Evolutionary conservation across 805 yeast genomes (phyloP), one percentile per base, ranked within the genome.

Genomic region (Candida ortonii): DNA sequence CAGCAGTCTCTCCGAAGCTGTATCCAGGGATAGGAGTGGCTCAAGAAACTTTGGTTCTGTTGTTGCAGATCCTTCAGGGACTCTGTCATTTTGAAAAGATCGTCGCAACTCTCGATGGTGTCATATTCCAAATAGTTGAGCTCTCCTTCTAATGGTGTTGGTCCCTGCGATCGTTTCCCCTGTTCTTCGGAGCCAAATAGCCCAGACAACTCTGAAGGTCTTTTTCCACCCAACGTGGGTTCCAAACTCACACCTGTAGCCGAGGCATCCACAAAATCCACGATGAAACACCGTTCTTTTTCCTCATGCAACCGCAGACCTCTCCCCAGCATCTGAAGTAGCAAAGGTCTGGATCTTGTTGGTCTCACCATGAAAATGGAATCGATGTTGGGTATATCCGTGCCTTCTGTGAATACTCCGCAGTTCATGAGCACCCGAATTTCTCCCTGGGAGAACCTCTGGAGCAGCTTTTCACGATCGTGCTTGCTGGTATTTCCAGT

Each of bases 341-440:
- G 59, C 26, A 89, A 60, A 0, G 83, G 76, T 20, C 77, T 62
- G 1, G 96, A 88, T 38, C 70, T 70, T 0, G 96, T 84, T 2
- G 96, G 96, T 21, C 96, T 63, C 3, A 85, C 84, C 20, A 89
- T 57, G 18, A 89, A 65, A 9, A 89, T 64, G 19, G 87, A 79
- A 52, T 89, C 97, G 37, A 88, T 82, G 41, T 79, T 79, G 3
- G 97, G 97, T 13, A 90, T 79, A 61, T 89, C 97, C 0, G 97
- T 87, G 0, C 97, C 97, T 56, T 89, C 97, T 0, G 96, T 89
- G 48, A 90, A 81, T 5, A 89, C 85, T 12, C 84, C 86, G 55
- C 95, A 93, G 52, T 90, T 90, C 62, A 93, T 71, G 19, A 89
- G 59, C 0, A 90, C 94, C 4, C 80, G 76, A 13, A 85, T 67